Percentiles rank a stretch among this genome's conserved stretches.
phyloP scores from a whole-genome alignment of 1,284 basidiomycete species.

The Moniliophthora roreri region DNA sequence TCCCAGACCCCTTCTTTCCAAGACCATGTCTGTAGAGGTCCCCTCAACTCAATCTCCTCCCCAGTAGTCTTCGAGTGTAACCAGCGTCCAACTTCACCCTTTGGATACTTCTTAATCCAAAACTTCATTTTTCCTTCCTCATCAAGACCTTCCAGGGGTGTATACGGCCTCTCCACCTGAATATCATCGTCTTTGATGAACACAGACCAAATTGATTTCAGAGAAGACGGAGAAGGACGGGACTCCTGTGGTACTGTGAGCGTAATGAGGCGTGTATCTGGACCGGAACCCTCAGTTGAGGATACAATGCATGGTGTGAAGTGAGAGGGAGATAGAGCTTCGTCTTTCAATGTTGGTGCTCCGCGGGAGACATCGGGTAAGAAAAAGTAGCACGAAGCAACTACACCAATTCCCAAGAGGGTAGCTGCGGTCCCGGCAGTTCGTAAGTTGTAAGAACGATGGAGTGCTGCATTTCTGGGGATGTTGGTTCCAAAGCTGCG shows the following conservation, averaged over 20 bases:
- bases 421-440: neutral
- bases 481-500: too few species aligned
- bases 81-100: conserved; percentile 83
- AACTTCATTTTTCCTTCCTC: conserved; percentile 61
- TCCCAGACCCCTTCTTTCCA: conserved; percentile 68
- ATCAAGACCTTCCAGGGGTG: conserved; percentile 72
- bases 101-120: conserved; percentile 78
- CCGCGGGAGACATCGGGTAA: conserved; percentile 45
- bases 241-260: conserved; percentile 52
- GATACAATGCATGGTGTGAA: conserved; percentile 67
- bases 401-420: conserved; percentile 26
- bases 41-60: conserved; percentile 73
- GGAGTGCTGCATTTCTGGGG: too few species aligned
- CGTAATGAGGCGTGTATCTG: conserved; percentile 61
- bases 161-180: conserved; percentile 86
- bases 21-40: conserved; percentile 73
- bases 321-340: conserved; percentile 51
- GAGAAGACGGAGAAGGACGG: conserved; percentile 24
- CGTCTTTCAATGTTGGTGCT: conserved; percentile 31
- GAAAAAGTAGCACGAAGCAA: conserved; percentile 48
- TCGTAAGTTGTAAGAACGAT: neutral
- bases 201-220: conserved; percentile 68
- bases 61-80: conserved; percentile 69
- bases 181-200: conserved; percentile 86
- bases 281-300: conserved; percentile 47